phyloP scores from a whole-genome alignment of 2,329 filamentous ascomycete genomes.

The Arthrobotrys pseudoclavata region DNA sequence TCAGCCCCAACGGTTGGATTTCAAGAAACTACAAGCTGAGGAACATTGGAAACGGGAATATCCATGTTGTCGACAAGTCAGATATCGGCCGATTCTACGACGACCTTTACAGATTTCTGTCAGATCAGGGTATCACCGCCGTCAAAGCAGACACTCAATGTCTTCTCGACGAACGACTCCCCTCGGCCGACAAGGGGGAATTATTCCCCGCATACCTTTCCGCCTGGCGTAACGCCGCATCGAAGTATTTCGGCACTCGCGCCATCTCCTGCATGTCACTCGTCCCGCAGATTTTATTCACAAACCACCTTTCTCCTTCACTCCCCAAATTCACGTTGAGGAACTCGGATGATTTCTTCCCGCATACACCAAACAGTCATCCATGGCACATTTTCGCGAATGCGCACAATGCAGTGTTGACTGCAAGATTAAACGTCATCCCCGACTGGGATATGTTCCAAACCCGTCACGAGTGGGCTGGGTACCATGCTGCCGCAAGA shows the following conservation, averaged over 20 bases:
- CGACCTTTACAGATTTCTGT: conserved; percentile 89
- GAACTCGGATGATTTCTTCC: conserved; percentile 93
- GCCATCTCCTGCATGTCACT: conserved; percentile 96
- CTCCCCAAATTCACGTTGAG: conserved; percentile 65
- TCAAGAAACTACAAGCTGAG: conserved; percentile 83
- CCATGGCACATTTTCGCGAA: conserved; percentile 97
- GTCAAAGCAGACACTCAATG: conserved; percentile 97
- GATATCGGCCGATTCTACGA: conserved; percentile 84
- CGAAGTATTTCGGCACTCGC: conserved; percentile 82
- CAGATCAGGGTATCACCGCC: conserved; percentile 79
- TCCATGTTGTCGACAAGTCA: conserved; percentile 73
- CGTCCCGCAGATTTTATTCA: conserved; percentile 84
- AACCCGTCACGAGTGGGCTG: conserved; percentile 78
- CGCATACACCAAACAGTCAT: conserved; percentile 82
- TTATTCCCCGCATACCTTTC: conserved; percentile 84
- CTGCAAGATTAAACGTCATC: conserved; percentile 84
- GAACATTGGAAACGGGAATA: conserved; percentile 70
- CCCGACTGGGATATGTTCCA: conserved; percentile 82
- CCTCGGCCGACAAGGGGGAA: conserved; percentile 73
- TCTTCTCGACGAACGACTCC: conserved; percentile 82
- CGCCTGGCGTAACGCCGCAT: conserved; percentile 82
- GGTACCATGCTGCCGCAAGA: conserved; percentile 86
- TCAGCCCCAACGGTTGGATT: conserved; percentile 80
- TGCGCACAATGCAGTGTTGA: conserved; percentile 87
- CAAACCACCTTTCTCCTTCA: conserved; percentile 42